Conservation (phyloP, 257 asterid genomes). For the Jaltomata sinuosa region DNA sequence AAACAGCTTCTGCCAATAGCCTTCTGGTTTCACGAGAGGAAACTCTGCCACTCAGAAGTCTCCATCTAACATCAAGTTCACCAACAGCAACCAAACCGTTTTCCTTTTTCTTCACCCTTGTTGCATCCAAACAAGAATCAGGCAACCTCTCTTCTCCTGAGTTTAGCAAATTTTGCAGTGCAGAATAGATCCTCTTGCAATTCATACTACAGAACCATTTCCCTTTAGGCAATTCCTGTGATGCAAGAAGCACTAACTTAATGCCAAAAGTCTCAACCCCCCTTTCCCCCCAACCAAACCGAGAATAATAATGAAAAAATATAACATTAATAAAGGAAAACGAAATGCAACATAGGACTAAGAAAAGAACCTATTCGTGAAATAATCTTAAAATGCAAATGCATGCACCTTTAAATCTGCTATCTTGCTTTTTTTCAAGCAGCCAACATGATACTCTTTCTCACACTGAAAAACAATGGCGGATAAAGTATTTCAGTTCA, state of each 20-base stretch:
- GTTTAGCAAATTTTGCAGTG: conserved; percentile 56
- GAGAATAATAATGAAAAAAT: not conserved
- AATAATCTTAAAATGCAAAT: not conserved
- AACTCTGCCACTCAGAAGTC: conserved; percentile 78
- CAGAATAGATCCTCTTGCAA: conserved; percentile 69
- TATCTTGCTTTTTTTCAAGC: conserved; percentile 80
- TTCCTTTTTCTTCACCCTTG: conserved; percentile 38
- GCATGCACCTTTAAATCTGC: conserved; percentile 86
- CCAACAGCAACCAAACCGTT: conserved; percentile 22
- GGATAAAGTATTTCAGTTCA: not conserved
- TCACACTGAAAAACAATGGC: conserved; percentile 58
- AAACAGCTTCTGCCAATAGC: conserved; percentile 83
- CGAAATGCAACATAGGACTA: not conserved
- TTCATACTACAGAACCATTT: conserved; percentile 86
- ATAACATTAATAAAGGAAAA: not conserved
- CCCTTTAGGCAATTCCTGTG: conserved; percentile 90
- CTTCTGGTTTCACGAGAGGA: conserved; percentile 71
- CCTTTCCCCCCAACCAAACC: not conserved
- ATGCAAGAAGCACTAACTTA: not conserved
- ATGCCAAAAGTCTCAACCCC: not conserved
- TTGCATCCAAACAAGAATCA: conserved; percentile 48
- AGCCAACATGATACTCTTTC: conserved; percentile 97
- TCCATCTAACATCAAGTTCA: conserved; percentile 77
- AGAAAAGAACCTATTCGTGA: not conserved
- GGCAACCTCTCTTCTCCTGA: conserved; percentile 79